phyloP scores from a whole-genome alignment of 306 rosid species.

The Castanea crenata region DNA sequence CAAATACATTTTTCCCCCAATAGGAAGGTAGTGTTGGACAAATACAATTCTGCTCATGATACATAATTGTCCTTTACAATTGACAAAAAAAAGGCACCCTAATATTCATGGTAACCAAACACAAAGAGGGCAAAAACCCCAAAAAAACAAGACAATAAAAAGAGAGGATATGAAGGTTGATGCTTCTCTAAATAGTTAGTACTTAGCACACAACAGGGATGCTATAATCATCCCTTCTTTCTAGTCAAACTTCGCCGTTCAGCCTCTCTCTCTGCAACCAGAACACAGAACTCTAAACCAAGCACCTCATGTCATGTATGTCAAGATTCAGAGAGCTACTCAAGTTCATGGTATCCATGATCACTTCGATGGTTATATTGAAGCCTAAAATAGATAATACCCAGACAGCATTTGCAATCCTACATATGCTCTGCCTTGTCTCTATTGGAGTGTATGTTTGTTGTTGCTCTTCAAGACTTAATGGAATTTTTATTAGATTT shows the following conservation, averaged over 20 bases:
- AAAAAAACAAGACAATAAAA: background rate
- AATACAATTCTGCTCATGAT: background rate
- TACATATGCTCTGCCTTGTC: too few relatives aligned
- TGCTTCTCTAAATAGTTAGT: background rate
- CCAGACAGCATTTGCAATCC: too few relatives aligned
- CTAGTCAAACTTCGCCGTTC: slow-evolving; percentile 59
- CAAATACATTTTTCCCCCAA: too few relatives aligned
- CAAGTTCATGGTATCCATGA: slow-evolving; percentile 54
- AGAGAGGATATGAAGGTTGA: background rate
- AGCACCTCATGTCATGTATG: slow-evolving; percentile 65
- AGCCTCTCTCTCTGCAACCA: slow-evolving; percentile 74
- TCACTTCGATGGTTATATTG: slow-evolving; percentile 53
- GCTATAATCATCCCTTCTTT: slow-evolving; percentile 44
- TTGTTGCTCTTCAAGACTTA: too few relatives aligned
- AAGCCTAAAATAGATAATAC: slow-evolving; percentile 24
- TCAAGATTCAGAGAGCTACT: slow-evolving; percentile 59
- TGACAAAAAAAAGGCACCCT: background rate
- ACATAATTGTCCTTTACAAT: background rate
- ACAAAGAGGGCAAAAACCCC: too few relatives aligned
- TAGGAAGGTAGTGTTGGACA: too few relatives aligned
- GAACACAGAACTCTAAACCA: slow-evolving; percentile 78
- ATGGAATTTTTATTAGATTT: too few relatives aligned
- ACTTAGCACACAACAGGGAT: background rate
- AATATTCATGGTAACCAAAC: background rate
- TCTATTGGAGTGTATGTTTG: too few relatives aligned